phyloP scores from a whole-genome alignment of 768 basidiomycete species.

The Leccinum incarnatum region DNA sequence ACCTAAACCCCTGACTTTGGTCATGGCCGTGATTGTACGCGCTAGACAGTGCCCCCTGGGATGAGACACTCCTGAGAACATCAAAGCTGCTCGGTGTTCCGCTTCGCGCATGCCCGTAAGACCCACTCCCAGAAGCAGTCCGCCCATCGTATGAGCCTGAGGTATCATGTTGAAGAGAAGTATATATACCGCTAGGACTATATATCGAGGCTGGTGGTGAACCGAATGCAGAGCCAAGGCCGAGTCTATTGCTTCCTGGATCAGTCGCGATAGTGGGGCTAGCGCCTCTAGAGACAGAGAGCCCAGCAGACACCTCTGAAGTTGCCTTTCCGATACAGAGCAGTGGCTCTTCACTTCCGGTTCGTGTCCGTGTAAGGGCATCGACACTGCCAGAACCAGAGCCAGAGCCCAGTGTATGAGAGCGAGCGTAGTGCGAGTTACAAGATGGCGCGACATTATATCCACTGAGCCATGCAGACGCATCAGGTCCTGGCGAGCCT shows the following conservation, averaged over 20 bases:
- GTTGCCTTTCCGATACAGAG: constrained; percentile 16
- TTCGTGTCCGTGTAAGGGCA: constrained; percentile 26
- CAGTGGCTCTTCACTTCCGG: constrained; percentile 31
- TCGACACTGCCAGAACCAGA: constrained; percentile 27
- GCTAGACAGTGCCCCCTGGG: constrained; percentile 29
- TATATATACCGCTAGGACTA: constrained; percentile 15
- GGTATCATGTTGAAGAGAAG: constrained; percentile 12
- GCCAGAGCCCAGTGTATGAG: constrained; percentile 29
- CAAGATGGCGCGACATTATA: constrained; percentile 25
- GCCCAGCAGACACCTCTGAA: constrained; percentile 6
- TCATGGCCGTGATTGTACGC: constrained; percentile 16
- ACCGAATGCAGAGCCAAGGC: constrained; percentile 32
- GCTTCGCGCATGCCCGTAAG: constrained; percentile 25
- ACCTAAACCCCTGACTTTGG: constrained; percentile 16
- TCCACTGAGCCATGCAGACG: constrained; percentile 25
- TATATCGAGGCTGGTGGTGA: constrained; percentile 22
- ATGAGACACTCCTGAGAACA: constrained; percentile 29
- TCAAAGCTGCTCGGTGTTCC: constrained; percentile 27
- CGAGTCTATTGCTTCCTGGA: constrained; percentile 6
- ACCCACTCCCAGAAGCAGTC: constrained; percentile 24
- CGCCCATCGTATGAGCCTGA: constrained; percentile 20
- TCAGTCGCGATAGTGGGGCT: constrained; percentile 6
- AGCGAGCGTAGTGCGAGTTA: constrained; percentile 27
- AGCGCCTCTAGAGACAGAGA: constrained; percentile 8
- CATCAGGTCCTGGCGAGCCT: constrained; percentile 30